Percentiles rank a stretch among this genome's conserved stretches.
These are phyloP conservation scores for Picea glauca DNA, from an alignment of 75 land plant species.

Conservation along the genomic window DNA sequence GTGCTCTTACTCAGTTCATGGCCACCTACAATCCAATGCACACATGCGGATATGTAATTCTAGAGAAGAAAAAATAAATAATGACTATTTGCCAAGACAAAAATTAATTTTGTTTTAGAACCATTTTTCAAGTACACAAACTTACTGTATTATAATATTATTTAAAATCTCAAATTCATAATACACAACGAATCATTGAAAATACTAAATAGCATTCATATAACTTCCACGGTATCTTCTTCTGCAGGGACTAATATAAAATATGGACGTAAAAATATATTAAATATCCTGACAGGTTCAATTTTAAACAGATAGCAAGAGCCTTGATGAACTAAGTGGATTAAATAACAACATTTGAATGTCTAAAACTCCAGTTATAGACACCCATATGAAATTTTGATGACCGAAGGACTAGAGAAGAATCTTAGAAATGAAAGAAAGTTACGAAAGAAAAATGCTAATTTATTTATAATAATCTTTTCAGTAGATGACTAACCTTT, in stretches of 20 bases:
- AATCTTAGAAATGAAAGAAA: not conserved
- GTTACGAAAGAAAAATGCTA: not conserved
- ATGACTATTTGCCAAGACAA: too few species aligned
- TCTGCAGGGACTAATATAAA: not conserved
- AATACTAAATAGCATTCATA: too few species aligned
- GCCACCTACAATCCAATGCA: constrained; percentile 40
- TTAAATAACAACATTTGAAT: too few species aligned
- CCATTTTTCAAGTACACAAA: not conserved
- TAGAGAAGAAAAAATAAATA: too few species aligned
- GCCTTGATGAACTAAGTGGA: not conserved
- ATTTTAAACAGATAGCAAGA: not conserved
- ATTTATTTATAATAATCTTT: too few species aligned
- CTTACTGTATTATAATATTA: not conserved
- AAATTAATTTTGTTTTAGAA: too few species aligned
- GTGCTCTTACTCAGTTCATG: constrained; percentile 88
- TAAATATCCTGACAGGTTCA: not conserved
- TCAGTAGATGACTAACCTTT: constrained; percentile 46
- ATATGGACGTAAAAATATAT: not conserved
- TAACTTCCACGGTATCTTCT: too few species aligned
- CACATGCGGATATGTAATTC: not conserved
- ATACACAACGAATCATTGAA: too few species aligned
- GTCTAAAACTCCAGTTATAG: not conserved
- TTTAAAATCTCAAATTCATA: not conserved
- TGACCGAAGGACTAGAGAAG: not conserved
- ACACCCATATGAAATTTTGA: not conserved